Base-by-base conservation (phyloP, 2,329 filamentous ascomycete species). In the Decorospora gaudefroyi region DNA sequence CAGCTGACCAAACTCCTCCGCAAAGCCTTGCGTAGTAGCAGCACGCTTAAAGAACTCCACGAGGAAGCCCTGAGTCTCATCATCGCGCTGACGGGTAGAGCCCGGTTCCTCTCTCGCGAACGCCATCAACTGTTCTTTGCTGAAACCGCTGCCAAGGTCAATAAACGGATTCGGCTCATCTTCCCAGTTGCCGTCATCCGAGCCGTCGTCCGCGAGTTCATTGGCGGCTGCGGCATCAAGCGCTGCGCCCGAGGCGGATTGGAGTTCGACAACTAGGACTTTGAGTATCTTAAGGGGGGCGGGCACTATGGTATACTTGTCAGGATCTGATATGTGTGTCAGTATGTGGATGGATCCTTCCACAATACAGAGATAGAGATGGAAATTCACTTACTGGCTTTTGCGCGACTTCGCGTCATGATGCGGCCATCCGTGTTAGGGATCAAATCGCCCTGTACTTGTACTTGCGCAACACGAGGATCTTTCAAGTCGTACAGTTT, bases 211-310 rank as follows among this genome's bases (percentile, higher is more conserved):
- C 26, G 81, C 78, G 2, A 80, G 76, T 0, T 82, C 82, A 0
- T 82, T 80, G 0, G 83, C 85, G 0, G 82, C 81, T 1, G 75
- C 75, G 3, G 78, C 73, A 28, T 82, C 81, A 76, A 36, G 83
- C 75, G 47, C 53, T n/a, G 74, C 72, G 16, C 88, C 89, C 4
- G 88, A 85, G 1, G 90, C 89, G 0, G 88, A 90, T 4, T 88
- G 78, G 3, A 99, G 82, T 73, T 99, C 93, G 65, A 96, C 90
- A 32, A 97, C 86, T 6, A 99, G 82, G 3, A 97, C 86, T 76
- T 99, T 99, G 72, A 97, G 75, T 49, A 99, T 96, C 75, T 99
- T 99, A 64, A 99, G 80, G 1, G 89, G 85, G 0, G 91, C 91
- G 0, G 91, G 83, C 46, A 99, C 84, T 48, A 88, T 83, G 4